A percentile compares a stretch with the other conserved stretches of the same genome.
phyloP scores from a whole-genome alignment of 805 yeast genomes.

The Torulaspora microellipsoides region DNA sequence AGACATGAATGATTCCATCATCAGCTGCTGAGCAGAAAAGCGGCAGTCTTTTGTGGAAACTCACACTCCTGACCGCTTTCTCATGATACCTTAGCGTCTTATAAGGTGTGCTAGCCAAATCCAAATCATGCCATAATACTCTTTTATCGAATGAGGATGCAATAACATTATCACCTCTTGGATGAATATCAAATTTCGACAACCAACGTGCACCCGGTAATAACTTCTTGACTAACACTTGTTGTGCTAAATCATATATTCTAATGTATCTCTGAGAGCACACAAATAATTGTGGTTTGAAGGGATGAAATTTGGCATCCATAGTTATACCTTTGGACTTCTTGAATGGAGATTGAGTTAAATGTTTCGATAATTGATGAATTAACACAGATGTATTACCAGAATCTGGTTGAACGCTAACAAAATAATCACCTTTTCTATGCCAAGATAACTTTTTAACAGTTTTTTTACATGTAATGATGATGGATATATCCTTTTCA shows the following conservation, averaged over 20 bases:
- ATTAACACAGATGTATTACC: conserved; percentile 84
- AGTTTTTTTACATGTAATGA: conserved; percentile 59
- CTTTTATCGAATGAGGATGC: conserved; percentile 94
- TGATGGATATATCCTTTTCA: conserved; percentile 65
- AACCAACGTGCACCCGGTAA: conserved; percentile 97
- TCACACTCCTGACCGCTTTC: conserved; percentile 84
- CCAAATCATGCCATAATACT: conserved; percentile 96
- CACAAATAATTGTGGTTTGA: conserved; percentile 88
- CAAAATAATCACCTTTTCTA: conserved; percentile 94
- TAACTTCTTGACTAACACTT: conserved; percentile 74
- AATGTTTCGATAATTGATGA: conserved; percentile 91
- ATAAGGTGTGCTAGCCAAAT: conserved; percentile 82
- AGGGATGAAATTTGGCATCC: conserved; percentile 97
- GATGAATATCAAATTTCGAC: conserved; percentile 87
- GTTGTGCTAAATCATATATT: conserved; percentile 85
- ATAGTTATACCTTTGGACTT: conserved; percentile 90
- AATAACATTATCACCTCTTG: conserved; percentile 89
- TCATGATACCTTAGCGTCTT: conserved; percentile 93
- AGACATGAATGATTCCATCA: conserved; percentile 87
- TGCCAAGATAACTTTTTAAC: conserved; percentile 91
- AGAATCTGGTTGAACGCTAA: conserved; percentile 92
- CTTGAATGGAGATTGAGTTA: conserved; percentile 92
- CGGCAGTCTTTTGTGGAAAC: conserved; percentile 84
- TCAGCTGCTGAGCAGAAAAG: conserved; percentile 92
- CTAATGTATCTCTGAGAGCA: conserved; percentile 91